Conservation (phyloP, 2,329 filamentous ascomycete species). For the Paecilomyces dactylethromorphus region DNA sequence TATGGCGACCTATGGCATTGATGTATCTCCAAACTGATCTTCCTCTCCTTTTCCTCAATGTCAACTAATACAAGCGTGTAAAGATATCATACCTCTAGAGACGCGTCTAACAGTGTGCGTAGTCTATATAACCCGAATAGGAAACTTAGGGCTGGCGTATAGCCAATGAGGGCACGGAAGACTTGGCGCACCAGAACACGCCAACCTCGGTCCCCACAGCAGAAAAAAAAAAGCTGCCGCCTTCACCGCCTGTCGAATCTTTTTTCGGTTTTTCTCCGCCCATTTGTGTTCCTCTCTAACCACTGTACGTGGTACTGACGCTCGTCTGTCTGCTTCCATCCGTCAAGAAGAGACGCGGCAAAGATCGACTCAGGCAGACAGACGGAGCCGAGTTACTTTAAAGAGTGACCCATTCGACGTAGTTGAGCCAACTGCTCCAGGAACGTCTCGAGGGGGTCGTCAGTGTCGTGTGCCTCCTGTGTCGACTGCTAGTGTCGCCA, state of each 20-base stretch:
- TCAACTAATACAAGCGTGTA: neutral
- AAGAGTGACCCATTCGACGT: neutral
- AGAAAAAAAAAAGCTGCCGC: neutral
- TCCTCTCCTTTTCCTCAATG: neutral
- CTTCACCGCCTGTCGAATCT: neutral
- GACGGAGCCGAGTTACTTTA: neutral
- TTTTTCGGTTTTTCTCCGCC: neutral
- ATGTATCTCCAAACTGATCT: neutral
- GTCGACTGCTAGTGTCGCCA: neutral
- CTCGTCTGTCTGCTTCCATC: slow-evolving; percentile 1
- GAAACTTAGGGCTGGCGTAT: neutral
- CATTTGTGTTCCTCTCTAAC: neutral
- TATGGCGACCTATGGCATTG: neutral
- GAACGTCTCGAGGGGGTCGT: neutral
- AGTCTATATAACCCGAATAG: neutral
- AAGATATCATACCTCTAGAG: neutral
- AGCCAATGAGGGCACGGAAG: neutral
- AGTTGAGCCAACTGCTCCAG: neutral
- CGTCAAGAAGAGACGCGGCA: neutral
- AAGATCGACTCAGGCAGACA: slow-evolving; percentile 1
- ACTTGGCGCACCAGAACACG: neutral
- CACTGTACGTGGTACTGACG: neutral
- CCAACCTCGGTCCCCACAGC: neutral
- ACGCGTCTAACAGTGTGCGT: neutral
- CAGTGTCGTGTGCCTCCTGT: slow-evolving; percentile 1